Conservation (phyloP, 2,329 filamentous ascomycete species). For the Monilinia fructigena region DNA sequence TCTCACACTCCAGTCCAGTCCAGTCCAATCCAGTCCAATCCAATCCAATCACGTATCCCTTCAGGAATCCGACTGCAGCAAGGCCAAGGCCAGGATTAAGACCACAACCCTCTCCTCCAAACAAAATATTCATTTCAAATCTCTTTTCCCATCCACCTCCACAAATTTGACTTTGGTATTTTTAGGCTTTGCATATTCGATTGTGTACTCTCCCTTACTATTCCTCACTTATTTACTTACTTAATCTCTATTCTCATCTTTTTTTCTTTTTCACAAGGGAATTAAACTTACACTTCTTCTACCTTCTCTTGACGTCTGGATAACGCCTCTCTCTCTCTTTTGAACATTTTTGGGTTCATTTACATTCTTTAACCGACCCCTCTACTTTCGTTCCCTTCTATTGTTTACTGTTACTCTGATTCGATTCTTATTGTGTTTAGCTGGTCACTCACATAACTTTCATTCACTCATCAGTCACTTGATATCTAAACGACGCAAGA, state of each 20-base stretch:
- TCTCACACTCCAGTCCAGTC: too few relatives aligned
- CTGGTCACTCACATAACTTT: slow-evolving; percentile 25
- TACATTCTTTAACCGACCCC: slow-evolving; percentile 19
- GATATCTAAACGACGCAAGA: slow-evolving; percentile 18
- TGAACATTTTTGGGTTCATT: slow-evolving; percentile 14
- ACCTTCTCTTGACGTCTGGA: slow-evolving; percentile 14
- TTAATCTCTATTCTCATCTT: too few relatives aligned
- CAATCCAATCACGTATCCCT: too few relatives aligned
- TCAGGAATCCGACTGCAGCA: too few relatives aligned
- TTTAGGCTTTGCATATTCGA: too few relatives aligned
- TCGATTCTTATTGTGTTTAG: slow-evolving; percentile 7
- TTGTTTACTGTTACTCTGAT: too few relatives aligned
- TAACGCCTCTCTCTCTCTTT: not conserved
- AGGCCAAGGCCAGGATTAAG: too few relatives aligned
- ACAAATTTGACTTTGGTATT: not conserved
- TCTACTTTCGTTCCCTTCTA: not conserved
- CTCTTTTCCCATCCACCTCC: slow-evolving; percentile 12
- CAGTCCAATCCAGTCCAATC: too few relatives aligned
- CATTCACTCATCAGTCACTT: not conserved
- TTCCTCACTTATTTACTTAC: too few relatives aligned
- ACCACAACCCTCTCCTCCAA: too few relatives aligned
- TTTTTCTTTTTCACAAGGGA: too few relatives aligned
- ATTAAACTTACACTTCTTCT: not conserved
- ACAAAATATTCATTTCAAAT: not conserved
- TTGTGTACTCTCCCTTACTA: too few relatives aligned